Base-by-base conservation (phyloP, 257 asterid genomes). In the Echium plantagineum region DNA sequence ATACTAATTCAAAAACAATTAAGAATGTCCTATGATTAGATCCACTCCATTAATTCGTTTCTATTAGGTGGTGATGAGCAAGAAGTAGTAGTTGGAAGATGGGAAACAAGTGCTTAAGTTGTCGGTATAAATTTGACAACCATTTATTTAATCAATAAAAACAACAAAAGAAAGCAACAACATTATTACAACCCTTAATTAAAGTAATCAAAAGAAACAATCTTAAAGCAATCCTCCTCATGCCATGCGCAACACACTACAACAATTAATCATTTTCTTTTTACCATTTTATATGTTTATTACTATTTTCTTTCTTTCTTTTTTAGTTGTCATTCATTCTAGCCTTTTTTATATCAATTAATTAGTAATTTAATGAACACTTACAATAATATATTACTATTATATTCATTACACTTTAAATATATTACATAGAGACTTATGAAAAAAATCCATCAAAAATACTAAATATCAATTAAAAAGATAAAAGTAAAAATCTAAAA, bases 51-150 rank as follows among this genome's bases (percentile, higher is more conserved):
- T n/a, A n/a, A n/a, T 9, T 42, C 49, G 49, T 42, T 15, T 64
- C 28, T 63, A 78, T 66, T 68, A 70, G 79, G 73, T 74, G 74
- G 63, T 74, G 57, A 65, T 74, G 57, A 65, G 78, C 72, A 75
- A 58, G 57, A 22, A 47, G 6, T 53, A 57, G 26, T 57, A 81
- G 83, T 69, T 82, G 74, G 87, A 67, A 66, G 72, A 82, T 69
- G 69, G 83, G 86, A 72, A 81, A 71, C 86, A 81, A n/a, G 72
- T 63, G 71, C 64, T 32, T 24, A 48, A 69, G 61, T 58, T 77
- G 86, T 68, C 81, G 86, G 83, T 61, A 72, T 70, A 72, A 77
- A 71, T 66, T 70, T 72, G 76, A 68, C 86, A 78, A 20, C 55
- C 49, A 75, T 48, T 73, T 55, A 66, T 69, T 79, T 55, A 73